Evolutionary conservation across 148 eudicot genomes (phyloP).

Genomic region (Polygonum maritimum): DNA sequence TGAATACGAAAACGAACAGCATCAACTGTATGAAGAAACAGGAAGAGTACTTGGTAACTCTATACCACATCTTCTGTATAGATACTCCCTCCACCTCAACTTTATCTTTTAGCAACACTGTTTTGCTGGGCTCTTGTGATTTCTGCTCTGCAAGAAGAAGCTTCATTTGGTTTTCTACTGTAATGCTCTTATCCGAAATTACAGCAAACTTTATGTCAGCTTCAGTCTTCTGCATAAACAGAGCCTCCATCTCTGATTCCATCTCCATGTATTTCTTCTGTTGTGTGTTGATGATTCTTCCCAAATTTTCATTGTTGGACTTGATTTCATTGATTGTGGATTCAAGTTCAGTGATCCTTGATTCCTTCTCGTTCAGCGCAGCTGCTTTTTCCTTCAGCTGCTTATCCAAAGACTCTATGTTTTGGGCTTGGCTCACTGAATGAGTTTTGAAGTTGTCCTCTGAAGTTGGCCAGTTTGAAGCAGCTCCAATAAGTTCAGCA

Average conservation of each 20-base stretch:
- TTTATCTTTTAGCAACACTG: slow-evolving; percentile 20
- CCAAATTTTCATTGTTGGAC: slow-evolving; percentile 10
- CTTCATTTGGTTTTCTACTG: slow-evolving; percentile 22
- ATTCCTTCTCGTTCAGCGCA: slow-evolving; percentile 32
- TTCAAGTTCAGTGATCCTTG: slow-evolving; percentile 32
- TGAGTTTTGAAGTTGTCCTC: background rate
- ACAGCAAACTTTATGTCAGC: slow-evolving; percentile 61
- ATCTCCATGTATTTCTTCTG: slow-evolving; percentile 20
- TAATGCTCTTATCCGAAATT: slow-evolving; percentile 26
- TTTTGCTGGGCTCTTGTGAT: slow-evolving; percentile 11
- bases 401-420: slow-evolving; percentile 27
- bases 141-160: too few species aligned
- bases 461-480: background rate
- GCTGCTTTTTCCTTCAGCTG: slow-evolving; percentile 39
- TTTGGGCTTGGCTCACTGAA: slow-evolving; percentile 17
- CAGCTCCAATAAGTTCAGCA: background rate
- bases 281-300: slow-evolving; percentile 13
- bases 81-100: slow-evolving; percentile 21
- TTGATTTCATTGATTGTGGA: slow-evolving; percentile 14
- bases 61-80: slow-evolving; percentile 36
- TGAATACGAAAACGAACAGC: slow-evolving; percentile 31
- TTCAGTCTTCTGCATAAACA: slow-evolving; percentile 53
- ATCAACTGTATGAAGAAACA: slow-evolving; percentile 47
- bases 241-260: slow-evolving; percentile 46
- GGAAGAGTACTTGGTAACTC: slow-evolving; percentile 24